A percentile compares a stretch with the other conserved stretches of the same genome.
Evolutionary conservation across 306 rosid species (phyloP).

Genomic region (Abrus pulchellus): DNA sequence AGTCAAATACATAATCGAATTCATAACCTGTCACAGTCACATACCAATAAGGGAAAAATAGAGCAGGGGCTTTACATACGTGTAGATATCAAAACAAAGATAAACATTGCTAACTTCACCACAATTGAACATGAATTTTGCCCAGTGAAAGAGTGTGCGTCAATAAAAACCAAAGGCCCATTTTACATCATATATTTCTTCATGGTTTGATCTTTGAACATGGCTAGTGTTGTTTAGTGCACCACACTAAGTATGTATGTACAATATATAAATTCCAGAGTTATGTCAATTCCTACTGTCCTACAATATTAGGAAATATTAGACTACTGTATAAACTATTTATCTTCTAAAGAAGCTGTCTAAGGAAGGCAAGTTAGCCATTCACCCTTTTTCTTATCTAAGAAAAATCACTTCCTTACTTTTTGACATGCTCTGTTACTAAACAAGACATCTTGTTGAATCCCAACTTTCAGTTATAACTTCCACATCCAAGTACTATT

Average conservation of each 20-base stretch:
- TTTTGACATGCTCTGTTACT: background rate
- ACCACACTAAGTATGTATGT: background rate
- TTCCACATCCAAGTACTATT: background rate
- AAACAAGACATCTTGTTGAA: background rate
- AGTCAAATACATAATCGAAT: slow-evolving; percentile 86
- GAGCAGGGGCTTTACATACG: background rate
- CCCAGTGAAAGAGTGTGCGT: background rate
- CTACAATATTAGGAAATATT: background rate
- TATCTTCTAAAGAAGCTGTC: slow-evolving; percentile 1
- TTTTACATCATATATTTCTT: slow-evolving; percentile 24
- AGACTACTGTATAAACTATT: background rate
- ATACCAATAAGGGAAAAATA: slow-evolving; percentile 36
- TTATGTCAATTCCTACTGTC: background rate
- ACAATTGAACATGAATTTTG: slow-evolving; percentile 28
- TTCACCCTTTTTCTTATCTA: background rate
- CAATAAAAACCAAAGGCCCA: slow-evolving; percentile 18
- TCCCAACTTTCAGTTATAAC: background rate
- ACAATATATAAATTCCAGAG: slow-evolving; percentile 20
- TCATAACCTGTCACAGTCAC: slow-evolving; percentile 69
- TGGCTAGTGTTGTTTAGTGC: slow-evolving; percentile 6
- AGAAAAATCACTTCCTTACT: background rate
- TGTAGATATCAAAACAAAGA: slow-evolving; percentile 11
- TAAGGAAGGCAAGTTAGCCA: background rate
- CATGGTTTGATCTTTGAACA: slow-evolving; percentile 12
- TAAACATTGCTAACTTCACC: slow-evolving; percentile 27